Conservation (phyloP, 768 basidiomycete species). For the Coprinellus aureogranulatus region DNA sequence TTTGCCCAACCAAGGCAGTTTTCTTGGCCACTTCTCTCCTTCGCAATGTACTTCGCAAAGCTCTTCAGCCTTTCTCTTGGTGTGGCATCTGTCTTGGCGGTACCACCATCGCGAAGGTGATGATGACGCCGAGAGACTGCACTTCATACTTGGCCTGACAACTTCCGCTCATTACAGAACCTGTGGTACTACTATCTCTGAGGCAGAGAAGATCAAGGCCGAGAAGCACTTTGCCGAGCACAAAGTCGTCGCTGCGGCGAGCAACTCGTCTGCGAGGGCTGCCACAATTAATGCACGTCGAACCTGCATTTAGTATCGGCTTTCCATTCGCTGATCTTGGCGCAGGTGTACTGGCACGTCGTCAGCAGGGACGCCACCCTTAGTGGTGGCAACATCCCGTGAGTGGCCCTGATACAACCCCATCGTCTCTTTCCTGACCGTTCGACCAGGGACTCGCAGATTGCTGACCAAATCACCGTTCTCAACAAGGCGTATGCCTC, state of each 20-base stretch:
- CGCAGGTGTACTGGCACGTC: constrained; percentile 37
- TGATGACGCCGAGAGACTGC: neutral
- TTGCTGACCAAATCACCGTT: constrained; percentile 33
- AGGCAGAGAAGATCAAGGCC: constrained; percentile 4
- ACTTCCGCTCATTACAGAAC: neutral
- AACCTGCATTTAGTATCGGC: neutral
- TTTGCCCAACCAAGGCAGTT: neutral
- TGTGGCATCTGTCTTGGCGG: constrained; percentile 7
- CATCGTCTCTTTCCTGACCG: neutral
- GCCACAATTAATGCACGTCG: constrained; percentile 1
- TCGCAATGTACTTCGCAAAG: constrained; percentile 2
- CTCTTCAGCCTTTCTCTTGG: constrained; percentile 8
- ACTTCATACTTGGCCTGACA: neutral
- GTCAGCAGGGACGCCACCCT: constrained; percentile 28
- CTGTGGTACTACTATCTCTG: constrained; percentile 10
- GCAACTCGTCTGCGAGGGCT: constrained; percentile 1
- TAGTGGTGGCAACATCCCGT: constrained; percentile 44
- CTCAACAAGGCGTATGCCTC: constrained; percentile 42
- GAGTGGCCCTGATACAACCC: constrained; percentile 9
- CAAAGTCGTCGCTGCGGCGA: neutral
- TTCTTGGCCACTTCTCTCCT: constrained; percentile 4
- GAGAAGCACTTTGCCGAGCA: constrained; percentile 10
- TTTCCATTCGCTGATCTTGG: neutral
- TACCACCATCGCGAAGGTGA: constrained; percentile 2
- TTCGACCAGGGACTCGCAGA: constrained; percentile 32